Evolutionary conservation across 768 basidiomycete species (phyloP).

Genomic region (Xanthoconium stramineum): DNA sequence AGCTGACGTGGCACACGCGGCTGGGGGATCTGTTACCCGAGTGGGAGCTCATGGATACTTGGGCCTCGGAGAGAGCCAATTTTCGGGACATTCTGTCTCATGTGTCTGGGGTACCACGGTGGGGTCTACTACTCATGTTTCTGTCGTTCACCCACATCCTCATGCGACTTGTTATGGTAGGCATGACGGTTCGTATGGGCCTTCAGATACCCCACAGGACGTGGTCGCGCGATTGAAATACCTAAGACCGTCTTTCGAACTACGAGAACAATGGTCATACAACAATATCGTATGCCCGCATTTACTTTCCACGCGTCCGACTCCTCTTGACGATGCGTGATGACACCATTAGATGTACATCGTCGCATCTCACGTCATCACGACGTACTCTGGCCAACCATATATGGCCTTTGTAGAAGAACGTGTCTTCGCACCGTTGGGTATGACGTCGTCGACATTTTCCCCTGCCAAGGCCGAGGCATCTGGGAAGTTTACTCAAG

Average conservation of each 20-base stretch:
- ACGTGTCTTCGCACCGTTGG: slow-evolving; percentile 39
- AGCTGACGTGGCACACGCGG: slow-evolving; percentile 37
- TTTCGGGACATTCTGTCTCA: no score
- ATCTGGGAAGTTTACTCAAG: no score
- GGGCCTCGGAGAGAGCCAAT: no score
- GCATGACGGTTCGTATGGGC: slow-evolving; percentile 33
- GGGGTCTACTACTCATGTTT: no score
- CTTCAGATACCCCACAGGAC: slow-evolving; percentile 25
- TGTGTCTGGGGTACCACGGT: no score
- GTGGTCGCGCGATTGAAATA: slow-evolving; percentile 25
- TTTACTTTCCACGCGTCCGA: no score
- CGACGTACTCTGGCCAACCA: slow-evolving; percentile 28
- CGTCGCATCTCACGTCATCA: slow-evolving; percentile 33
- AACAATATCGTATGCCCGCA: slow-evolving; percentile 32
- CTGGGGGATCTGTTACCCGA: slow-evolving; percentile 36
- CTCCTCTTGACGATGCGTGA: no score
- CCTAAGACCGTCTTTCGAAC: slow-evolving; percentile 14
- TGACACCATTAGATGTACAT: slow-evolving; percentile 36
- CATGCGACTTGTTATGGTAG: slow-evolving; percentile 11
- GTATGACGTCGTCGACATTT: slow-evolving; percentile 41
- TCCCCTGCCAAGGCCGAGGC: no score
- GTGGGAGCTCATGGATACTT: no score
- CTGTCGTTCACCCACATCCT: no score
- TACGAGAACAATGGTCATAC: slow-evolving; percentile 38
- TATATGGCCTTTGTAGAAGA: slow-evolving; percentile 40